Evolutionary conservation across 495 filamentous ascomycete species (phyloP).

Genomic region (Daldinia loculata): DNA sequence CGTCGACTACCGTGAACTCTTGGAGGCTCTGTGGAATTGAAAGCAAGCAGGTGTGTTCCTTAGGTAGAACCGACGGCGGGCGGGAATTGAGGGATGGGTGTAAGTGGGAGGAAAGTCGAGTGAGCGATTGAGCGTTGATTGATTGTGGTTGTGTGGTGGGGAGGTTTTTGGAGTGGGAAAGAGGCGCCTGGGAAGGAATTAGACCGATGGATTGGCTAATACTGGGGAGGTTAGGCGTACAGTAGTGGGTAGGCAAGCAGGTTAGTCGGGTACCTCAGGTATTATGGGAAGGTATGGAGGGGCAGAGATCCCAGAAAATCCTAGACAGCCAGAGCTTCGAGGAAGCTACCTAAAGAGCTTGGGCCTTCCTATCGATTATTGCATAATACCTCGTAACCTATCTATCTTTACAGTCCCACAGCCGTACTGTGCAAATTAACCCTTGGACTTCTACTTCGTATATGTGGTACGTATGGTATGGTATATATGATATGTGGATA

Average conservation of each 20-base stretch:
- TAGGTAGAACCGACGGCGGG: constrained; percentile 36
- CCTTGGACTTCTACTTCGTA: not conserved
- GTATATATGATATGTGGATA: not conserved
- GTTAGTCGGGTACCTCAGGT: constrained; percentile 27
- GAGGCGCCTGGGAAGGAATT: constrained; percentile 31
- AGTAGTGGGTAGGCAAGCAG: constrained; percentile 32
- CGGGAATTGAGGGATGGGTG: constrained; percentile 32
- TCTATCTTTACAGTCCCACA: not conserved
- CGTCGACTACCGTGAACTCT: constrained; percentile 37
- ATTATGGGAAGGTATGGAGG: constrained; percentile 21
- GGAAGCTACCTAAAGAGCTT: constrained; percentile 22
- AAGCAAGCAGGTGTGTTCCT: constrained; percentile 23
- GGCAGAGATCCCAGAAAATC: constrained; percentile 11
- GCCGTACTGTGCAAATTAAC: not conserved
- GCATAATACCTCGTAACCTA: constrained; percentile 6
- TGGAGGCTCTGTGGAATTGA: constrained; percentile 20
- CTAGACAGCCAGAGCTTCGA: constrained; percentile 28
- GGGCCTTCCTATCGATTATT: constrained; percentile 35
- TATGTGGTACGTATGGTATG: not conserved
- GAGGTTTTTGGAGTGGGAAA: constrained; percentile 35
- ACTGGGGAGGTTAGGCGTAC: constrained; percentile 32
- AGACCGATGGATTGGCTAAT: constrained; percentile 42
- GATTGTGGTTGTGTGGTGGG: constrained; percentile 37
- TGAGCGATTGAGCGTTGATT: constrained; percentile 31
- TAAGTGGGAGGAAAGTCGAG: constrained; percentile 35